A percentile compares a stretch with the other conserved stretches of the same genome.
phyloP scores from a whole-genome alignment of 2,329 filamentous ascomycete genomes.

The Stagonosporopsis cucurbitacearum region DNA sequence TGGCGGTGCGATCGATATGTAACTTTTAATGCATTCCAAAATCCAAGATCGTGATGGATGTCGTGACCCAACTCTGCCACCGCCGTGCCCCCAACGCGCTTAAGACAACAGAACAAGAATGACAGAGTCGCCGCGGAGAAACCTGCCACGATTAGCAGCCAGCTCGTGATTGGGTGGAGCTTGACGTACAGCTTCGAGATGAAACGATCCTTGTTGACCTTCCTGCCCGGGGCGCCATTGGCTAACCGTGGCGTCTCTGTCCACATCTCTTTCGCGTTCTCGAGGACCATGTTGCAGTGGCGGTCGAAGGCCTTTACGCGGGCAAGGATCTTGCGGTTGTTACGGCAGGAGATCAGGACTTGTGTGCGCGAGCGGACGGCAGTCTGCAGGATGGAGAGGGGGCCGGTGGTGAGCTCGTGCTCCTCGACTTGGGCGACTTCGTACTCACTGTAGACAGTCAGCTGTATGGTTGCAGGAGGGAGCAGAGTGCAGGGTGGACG shows the following conservation, averaged over 20 bases:
- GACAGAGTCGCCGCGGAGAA: conserved; percentile 85
- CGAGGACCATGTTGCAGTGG: conserved; percentile 98
- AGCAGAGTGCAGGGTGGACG: conserved; percentile 47
- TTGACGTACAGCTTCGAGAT: conserved; percentile 91
- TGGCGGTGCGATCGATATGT: conserved; percentile 39
- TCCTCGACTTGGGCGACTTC: conserved; percentile 83
- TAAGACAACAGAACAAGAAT: conserved; percentile 85
- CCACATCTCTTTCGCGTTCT: conserved; percentile 99
- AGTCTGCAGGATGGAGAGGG: conserved; percentile 93
- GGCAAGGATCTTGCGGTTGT: conserved; percentile 96
- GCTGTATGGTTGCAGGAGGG: conserved; percentile 1
- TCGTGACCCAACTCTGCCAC: conserved; percentile 20
- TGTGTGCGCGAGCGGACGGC: conserved; percentile 94
- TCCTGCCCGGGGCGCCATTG: conserved; percentile 84
- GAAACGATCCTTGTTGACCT: conserved; percentile 97
- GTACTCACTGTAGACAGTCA: conserved; percentile 71
- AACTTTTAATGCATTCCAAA: conserved; percentile 42
- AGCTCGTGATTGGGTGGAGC: background rate
- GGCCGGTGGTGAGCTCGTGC: conserved; percentile 79
- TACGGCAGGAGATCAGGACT: conserved; percentile 95
- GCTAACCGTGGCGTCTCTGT: conserved; percentile 86
- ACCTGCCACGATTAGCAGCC: conserved; percentile 60
- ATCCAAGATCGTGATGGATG: conserved; percentile 30
- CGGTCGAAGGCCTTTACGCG: conserved; percentile 98
- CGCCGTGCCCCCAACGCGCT: conserved; percentile 16